phyloP scores from a whole-genome alignment of 2,329 filamentous ascomycete genomes.

The Mariannaea elegans region DNA sequence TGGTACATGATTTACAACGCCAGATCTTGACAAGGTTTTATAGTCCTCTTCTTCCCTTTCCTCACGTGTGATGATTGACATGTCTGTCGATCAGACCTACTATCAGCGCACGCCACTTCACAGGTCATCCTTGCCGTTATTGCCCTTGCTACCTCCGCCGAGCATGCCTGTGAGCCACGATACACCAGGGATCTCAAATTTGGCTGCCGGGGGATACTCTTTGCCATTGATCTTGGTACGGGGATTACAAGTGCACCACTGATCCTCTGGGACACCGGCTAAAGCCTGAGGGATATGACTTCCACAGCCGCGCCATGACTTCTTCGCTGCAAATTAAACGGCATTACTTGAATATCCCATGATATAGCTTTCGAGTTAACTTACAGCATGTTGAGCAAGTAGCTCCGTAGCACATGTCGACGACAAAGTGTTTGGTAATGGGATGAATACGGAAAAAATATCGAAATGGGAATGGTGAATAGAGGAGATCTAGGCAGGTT shows the following conservation, averaged over 20 bases:
- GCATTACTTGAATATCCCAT: neutral
- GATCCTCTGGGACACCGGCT: conserved; percentile 51
- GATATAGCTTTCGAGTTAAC: conserved; percentile 19
- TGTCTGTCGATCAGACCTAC: neutral
- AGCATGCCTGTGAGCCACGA: conserved; percentile 48
- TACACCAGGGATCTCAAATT: conserved; percentile 49
- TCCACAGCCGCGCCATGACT: conserved; percentile 61
- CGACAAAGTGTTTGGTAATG: conserved; percentile 6
- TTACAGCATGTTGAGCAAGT: conserved; percentile 54
- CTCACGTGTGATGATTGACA: neutral
- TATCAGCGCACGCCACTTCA: conserved; percentile 8
- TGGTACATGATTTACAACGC: neutral
- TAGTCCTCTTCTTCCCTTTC: neutral
- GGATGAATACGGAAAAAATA: neutral
- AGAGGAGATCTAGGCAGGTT: neutral
- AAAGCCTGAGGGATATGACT: conserved; percentile 57
- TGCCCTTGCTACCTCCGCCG: conserved; percentile 24
- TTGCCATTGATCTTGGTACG: conserved; percentile 54
- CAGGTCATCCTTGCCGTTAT: conserved; percentile 33
- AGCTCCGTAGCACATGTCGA: conserved; percentile 51
- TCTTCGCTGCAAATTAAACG: conserved; percentile 48
- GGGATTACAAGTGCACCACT: conserved; percentile 60
- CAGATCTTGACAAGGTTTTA: neutral
- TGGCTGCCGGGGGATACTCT: conserved; percentile 55
- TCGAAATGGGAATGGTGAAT: neutral